These are phyloP conservation scores for Rhynchospora breviuscula DNA, from an alignment of 176 grass and related monocot genomes.

Conservation along the genomic window DNA sequence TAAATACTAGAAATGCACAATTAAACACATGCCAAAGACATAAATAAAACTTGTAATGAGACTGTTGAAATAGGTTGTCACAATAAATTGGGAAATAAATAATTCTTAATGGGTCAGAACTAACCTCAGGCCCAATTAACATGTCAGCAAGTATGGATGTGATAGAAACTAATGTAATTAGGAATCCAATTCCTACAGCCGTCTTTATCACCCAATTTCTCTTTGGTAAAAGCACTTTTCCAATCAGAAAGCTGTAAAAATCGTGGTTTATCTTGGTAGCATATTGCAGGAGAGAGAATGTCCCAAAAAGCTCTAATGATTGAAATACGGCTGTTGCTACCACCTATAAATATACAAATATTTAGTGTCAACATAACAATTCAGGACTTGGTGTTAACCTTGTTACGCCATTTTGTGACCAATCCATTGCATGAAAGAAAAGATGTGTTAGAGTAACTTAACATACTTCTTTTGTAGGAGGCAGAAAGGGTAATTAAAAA, in stretches of 20 bases:
- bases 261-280: slow-evolving; percentile 28
- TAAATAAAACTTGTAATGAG: slow-evolving; percentile 1
- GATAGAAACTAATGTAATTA: slow-evolving; percentile 45
- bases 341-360: slow-evolving; percentile 37
- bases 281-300: slow-evolving; percentile 48
- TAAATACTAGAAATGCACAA: background rate
- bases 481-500: background rate
- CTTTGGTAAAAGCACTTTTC: slow-evolving; percentile 28
- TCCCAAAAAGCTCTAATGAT: slow-evolving; percentile 41
- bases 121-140: slow-evolving; percentile 54
- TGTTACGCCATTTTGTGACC: background rate
- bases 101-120: slow-evolving; percentile 1
- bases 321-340: slow-evolving; percentile 46
- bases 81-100: slow-evolving; percentile 10
- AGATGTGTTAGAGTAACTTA: background rate
- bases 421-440: background rate
- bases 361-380: background rate
- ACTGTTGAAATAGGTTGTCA: background rate
- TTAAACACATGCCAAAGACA: background rate
- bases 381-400: background rate
- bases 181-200: slow-evolving; percentile 38
- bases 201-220: slow-evolving; percentile 56
- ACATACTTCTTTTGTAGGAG: background rate
- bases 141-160: slow-evolving; percentile 58
- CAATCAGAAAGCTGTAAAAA: slow-evolving; percentile 37